Evolutionary conservation across 805 yeast species (phyloP).

Genomic region (Debaryomyces prosopidis): DNA sequence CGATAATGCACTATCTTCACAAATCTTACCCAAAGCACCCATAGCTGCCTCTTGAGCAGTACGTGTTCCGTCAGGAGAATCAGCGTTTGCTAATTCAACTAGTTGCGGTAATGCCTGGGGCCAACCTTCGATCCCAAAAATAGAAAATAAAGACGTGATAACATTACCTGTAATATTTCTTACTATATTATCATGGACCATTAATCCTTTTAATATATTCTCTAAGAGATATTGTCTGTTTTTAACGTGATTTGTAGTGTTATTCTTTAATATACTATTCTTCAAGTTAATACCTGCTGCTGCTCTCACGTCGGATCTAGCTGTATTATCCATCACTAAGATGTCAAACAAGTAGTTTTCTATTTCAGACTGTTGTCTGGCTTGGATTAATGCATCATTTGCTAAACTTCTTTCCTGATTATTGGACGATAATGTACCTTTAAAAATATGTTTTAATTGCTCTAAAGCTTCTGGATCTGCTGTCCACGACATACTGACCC

Average conservation of each 20-base stretch:
- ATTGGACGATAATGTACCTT: constrained; percentile 68
- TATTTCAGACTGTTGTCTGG: constrained; percentile 71
- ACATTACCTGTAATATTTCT: constrained; percentile 91
- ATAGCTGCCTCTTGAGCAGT: constrained; percentile 70
- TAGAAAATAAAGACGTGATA: constrained; percentile 74
- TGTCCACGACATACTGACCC: constrained; percentile 54
- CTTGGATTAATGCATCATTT: constrained; percentile 69
- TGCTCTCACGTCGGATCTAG: constrained; percentile 66
- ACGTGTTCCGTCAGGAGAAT: constrained; percentile 8
- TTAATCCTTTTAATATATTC: constrained; percentile 55
- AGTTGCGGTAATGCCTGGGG: constrained; percentile 71
- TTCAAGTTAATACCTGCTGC: constrained; percentile 87
- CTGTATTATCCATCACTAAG: constrained; percentile 49
- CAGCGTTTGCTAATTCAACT: constrained; percentile 53
- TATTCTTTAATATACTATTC: constrained; percentile 57
- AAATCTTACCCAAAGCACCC: constrained; percentile 79
- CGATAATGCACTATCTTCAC: constrained; percentile 77
- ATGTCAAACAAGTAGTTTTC: constrained; percentile 77
- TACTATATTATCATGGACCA: constrained; percentile 58
- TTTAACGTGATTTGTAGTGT: constrained; percentile 19
- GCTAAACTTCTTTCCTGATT: constrained; percentile 61
- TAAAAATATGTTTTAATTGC: constrained; percentile 66
- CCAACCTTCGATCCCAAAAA: constrained; percentile 71
- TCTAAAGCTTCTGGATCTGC: constrained; percentile 63
- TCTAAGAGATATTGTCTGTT: constrained; percentile 37